phyloP scores from a whole-genome alignment of 2,329 filamentous ascomycete species.

The Cladophialophora yegresii region DNA sequence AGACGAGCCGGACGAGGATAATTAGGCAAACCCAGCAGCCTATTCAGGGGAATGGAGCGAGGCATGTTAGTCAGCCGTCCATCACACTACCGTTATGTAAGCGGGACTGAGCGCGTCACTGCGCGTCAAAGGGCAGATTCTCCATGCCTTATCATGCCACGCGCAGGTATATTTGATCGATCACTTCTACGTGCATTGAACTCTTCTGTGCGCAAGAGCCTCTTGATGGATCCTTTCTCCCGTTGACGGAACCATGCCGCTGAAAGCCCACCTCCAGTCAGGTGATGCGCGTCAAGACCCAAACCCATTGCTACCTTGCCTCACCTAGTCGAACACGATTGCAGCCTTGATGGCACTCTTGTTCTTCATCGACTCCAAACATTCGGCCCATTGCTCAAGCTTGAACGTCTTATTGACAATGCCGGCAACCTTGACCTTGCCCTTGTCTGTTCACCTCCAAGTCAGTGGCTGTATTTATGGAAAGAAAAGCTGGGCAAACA shows the following conservation, averaged over 20 bases:
- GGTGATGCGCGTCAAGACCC: background rate
- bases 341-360: slow-evolving; percentile 74
- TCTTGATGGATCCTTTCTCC: background rate
- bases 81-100: too few relatives aligned
- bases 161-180: background rate
- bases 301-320: background rate
- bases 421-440: slow-evolving; percentile 56
- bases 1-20: too few relatives aligned
- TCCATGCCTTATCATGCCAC: background rate
- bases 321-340: slow-evolving; percentile 62
- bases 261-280: background rate
- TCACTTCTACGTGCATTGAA: background rate
- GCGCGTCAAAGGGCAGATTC: background rate
- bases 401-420: slow-evolving; percentile 74
- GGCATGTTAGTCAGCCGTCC: background rate
- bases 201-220: background rate
- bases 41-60: background rate
- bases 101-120: too few relatives aligned
- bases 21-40: background rate
- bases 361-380: slow-evolving; percentile 69
- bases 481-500: slow-evolving; percentile 13
- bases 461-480: slow-evolving; percentile 14
- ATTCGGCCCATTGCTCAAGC: slow-evolving; percentile 72
- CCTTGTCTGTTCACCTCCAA: slow-evolving; percentile 39
- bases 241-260: background rate